Percentiles rank a stretch among this genome's conserved stretches.
Conservation (phyloP, 2,329 filamentous ascomycete genomes). For the Cladobotryum protrusum region DNA sequence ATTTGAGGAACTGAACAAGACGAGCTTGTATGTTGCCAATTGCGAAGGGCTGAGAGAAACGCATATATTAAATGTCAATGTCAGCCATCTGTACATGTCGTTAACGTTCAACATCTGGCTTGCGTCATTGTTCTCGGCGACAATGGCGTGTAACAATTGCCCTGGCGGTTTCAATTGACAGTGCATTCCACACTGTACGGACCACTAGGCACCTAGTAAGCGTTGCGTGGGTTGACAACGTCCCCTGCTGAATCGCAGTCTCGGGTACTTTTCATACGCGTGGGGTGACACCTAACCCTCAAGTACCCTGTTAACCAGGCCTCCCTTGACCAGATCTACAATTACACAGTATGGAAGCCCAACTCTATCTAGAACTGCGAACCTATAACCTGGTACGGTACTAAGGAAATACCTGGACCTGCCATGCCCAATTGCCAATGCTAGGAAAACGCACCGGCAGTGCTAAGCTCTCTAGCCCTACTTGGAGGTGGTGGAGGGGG, state of each 20-base stretch:
- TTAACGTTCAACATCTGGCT: slow-evolving; percentile 3
- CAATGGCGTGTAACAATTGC: slow-evolving; percentile 4
- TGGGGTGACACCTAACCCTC: neutral
- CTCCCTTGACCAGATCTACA: neutral
- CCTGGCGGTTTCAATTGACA: neutral
- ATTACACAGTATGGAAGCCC: neutral
- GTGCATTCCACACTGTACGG: neutral
- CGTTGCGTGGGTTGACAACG: neutral
- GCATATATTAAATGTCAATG: neutral
- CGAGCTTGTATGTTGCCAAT: no score
- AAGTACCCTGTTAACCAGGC: neutral
- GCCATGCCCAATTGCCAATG: neutral
- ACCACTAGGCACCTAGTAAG: neutral
- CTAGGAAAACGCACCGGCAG: neutral
- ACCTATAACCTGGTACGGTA: no score
- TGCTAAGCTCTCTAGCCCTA: slow-evolving; percentile 7
- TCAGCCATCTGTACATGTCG: neutral
- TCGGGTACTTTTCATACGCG: neutral
- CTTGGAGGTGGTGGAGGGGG: neutral
- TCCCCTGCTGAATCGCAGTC: slow-evolving; percentile 7
- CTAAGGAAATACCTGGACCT: no score
- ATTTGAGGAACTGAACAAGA: no score
- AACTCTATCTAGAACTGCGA: neutral
- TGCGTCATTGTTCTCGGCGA: slow-evolving; percentile 6
- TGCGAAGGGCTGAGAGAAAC: neutral